Evolutionary conservation across 768 basidiomycete genomes (phyloP).

Genomic region (Mycena capillaripes): DNA sequence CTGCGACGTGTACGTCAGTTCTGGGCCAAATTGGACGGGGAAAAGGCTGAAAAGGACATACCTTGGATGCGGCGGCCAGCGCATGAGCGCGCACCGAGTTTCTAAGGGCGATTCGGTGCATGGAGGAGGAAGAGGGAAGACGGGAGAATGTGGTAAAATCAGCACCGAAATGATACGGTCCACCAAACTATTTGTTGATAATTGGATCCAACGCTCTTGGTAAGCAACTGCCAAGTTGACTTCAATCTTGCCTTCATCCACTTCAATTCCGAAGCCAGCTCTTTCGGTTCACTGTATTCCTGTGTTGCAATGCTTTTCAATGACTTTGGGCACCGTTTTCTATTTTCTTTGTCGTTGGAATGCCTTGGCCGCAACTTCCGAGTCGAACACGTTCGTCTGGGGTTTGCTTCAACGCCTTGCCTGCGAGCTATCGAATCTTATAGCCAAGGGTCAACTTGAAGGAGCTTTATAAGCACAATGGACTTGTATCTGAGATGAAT

Average conservation of each 20-base stretch:
- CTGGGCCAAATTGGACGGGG: slow-evolving; percentile 36
- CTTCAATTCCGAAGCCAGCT: background rate
- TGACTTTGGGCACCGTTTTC: background rate
- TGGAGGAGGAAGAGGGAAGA: slow-evolving; percentile 50
- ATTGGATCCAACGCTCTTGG: background rate
- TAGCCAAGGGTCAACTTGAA: background rate
- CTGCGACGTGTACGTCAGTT: slow-evolving; percentile 48
- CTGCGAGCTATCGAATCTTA: background rate
- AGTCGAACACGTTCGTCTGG: too few species aligned
- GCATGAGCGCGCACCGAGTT: slow-evolving; percentile 86
- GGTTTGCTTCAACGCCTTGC: too few species aligned
- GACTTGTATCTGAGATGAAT: too few species aligned
- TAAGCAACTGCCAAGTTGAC: slow-evolving; percentile 2
- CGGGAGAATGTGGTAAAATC: slow-evolving; percentile 22
- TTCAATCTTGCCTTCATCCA: background rate
- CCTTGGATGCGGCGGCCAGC: slow-evolving; percentile 78
- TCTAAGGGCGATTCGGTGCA: slow-evolving; percentile 89
- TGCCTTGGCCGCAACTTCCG: background rate
- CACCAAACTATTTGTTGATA: background rate
- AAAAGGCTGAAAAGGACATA: slow-evolving; percentile 48
- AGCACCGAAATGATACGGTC: slow-evolving; percentile 27
- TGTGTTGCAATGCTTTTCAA: background rate
- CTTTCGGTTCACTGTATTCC: background rate
- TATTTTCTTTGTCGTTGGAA: background rate
- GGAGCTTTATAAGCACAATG: too few species aligned